These are phyloP conservation scores for Orbilia javanica DNA, from an alignment of 2,329 filamentous ascomycete species.

Conservation along the genomic window DNA sequence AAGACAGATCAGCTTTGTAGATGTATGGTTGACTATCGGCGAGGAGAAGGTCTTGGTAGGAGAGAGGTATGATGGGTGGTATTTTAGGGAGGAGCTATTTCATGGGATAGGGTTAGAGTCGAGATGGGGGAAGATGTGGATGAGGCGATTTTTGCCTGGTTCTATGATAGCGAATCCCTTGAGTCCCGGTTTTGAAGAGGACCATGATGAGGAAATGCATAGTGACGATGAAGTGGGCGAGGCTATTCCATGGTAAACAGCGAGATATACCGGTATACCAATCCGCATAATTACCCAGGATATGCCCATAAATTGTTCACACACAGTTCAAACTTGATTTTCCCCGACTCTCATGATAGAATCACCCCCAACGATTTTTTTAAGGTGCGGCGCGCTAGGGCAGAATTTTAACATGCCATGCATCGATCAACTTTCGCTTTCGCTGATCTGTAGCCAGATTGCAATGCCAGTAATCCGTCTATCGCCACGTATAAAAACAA, in stretches of 20 bases:
- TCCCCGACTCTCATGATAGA: no score
- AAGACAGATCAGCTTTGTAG: slow-evolving; percentile 15
- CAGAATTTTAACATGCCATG: no score
- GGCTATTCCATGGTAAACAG: slow-evolving; percentile 4
- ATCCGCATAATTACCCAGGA: no score
- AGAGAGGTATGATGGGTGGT: slow-evolving; percentile 38
- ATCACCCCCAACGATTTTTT: no score
- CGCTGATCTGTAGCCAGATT: no score
- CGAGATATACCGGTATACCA: background rate
- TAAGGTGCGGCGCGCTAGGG: no score
- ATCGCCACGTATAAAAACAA: no score
- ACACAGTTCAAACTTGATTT: no score
- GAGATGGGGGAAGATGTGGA: slow-evolving; percentile 16
- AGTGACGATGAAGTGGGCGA: background rate
- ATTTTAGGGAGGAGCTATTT: slow-evolving; percentile 32
- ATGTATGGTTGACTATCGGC: slow-evolving; percentile 27
- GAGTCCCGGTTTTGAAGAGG: background rate
- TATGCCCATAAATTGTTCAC: no score
- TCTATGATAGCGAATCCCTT: background rate
- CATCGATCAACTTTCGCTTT: no score
- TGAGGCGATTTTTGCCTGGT: slow-evolving; percentile 6
- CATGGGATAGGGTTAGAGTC: slow-evolving; percentile 17
- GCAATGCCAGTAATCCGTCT: no score
- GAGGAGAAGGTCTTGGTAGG: background rate
- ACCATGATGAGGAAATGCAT: background rate